These are phyloP conservation scores for Mycoemilia scoparia DNA, from an alignment of 192 early-diverging fungal genomes.

Conservation along the genomic window DNA sequence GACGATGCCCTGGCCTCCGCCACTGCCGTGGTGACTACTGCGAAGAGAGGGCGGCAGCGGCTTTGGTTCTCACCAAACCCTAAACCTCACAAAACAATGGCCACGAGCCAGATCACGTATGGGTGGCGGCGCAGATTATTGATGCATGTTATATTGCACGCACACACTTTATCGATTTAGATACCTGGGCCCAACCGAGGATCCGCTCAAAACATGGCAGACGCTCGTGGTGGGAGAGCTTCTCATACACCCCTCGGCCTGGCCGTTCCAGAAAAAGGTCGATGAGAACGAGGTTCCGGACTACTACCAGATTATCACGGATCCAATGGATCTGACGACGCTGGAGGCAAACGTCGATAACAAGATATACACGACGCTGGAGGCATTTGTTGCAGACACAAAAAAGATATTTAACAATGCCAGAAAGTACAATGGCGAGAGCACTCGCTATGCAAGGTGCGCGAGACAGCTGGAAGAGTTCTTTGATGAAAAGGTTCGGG, in stretches of 20 bases:
- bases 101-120: no score
- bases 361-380: slow-evolving; percentile 64
- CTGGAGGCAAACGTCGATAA: slow-evolving; percentile 67
- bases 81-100: no score
- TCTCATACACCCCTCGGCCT: slow-evolving; percentile 54
- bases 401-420: slow-evolving; percentile 90
- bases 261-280: slow-evolving; percentile 92
- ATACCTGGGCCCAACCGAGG: not conserved
- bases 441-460: slow-evolving; percentile 64
- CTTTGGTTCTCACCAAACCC: no score
- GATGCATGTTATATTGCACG: no score
- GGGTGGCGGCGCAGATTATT: no score
- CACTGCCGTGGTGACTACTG: no score
- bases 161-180: no score
- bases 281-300: slow-evolving; percentile 72
- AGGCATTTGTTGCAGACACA: slow-evolving; percentile 67
- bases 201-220: slow-evolving; percentile 29
- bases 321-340: slow-evolving; percentile 90
- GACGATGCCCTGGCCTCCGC: no score
- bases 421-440: slow-evolving; percentile 75
- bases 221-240: slow-evolving; percentile 59
- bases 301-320: slow-evolving; percentile 88
- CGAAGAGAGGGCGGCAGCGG: no score
- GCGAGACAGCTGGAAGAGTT: slow-evolving; percentile 58
- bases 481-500: slow-evolving; percentile 53